Conservation (phyloP, 1,284 basidiomycete genomes). For the Apiotrichum mycotoxinovorans region DNA sequence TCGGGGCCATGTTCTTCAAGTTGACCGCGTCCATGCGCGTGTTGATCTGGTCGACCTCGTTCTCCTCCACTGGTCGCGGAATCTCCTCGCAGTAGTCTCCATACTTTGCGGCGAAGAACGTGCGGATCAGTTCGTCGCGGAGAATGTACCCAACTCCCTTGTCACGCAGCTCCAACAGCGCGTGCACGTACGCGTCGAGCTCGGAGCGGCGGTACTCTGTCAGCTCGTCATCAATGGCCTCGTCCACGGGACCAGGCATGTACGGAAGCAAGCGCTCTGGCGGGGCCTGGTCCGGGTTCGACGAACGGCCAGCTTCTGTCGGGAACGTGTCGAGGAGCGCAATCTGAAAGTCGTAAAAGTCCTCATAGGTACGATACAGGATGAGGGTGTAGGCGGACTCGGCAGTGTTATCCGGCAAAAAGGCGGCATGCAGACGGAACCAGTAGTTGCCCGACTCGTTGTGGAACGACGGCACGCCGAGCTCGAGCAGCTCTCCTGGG, state of each 20-base stretch:
- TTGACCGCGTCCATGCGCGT: slow-evolving; percentile 45
- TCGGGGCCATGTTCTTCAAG: not conserved
- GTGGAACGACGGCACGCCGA: slow-evolving; percentile 94
- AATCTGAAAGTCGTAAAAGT: slow-evolving; percentile 98
- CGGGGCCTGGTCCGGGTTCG: slow-evolving; percentile 45
- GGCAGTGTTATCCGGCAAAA: slow-evolving; percentile 68
- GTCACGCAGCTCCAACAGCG: slow-evolving; percentile 63
- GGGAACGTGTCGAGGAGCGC: slow-evolving; percentile 80
- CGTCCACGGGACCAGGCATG: slow-evolving; percentile 87
- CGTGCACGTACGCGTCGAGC: slow-evolving; percentile 81
- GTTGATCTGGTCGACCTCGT: slow-evolving; percentile 62
- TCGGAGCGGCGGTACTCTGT: slow-evolving; percentile 78
- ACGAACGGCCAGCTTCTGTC: slow-evolving; percentile 72
- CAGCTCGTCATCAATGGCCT: slow-evolving; percentile 75
- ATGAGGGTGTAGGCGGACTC: slow-evolving; percentile 74
- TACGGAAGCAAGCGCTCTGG: slow-evolving; percentile 76
- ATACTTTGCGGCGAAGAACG: slow-evolving; percentile 79
- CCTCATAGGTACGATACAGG: slow-evolving; percentile 92
- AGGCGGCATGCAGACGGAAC: slow-evolving; percentile 90
- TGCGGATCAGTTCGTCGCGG: slow-evolving; percentile 72
- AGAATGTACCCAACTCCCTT: slow-evolving; percentile 70
- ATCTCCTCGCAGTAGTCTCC: slow-evolving; percentile 86
- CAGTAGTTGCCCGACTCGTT: slow-evolving; percentile 94
- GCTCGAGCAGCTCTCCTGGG: slow-evolving; percentile 76
- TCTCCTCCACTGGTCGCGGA: slow-evolving; percentile 21